Percentiles rank a stretch among this genome's conserved stretches.
Evolutionary conservation across 345 rosid genomes (phyloP).

Genomic region (Populus alba): DNA sequence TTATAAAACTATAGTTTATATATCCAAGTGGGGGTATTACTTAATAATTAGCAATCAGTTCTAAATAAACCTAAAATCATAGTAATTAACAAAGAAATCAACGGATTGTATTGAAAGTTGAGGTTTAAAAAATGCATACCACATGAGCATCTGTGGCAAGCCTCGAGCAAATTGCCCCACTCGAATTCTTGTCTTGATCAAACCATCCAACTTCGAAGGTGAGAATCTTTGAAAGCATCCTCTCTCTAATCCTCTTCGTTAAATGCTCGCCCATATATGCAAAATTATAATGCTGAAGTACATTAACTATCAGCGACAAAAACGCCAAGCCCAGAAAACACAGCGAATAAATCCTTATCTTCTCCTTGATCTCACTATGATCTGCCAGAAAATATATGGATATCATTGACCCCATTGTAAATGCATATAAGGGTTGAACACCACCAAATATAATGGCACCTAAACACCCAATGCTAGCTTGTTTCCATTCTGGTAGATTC

Average conservation of each 20-base stretch:
- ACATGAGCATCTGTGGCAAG: conserved; percentile 34
- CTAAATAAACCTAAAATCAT: no score
- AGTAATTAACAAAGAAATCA: no score
- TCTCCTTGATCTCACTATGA: conserved; percentile 25
- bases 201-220: conserved; percentile 45
- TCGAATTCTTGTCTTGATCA: conserved; percentile 36
- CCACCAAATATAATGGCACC: conserved; percentile 46
- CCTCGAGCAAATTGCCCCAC: conserved; percentile 38
- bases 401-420: conserved; percentile 30
- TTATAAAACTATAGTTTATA: no score
- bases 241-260: conserved; percentile 36
- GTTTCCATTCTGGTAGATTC: conserved; percentile 38
- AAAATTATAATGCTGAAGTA: conserved; percentile 37
- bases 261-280: conserved; percentile 34
- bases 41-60: no score
- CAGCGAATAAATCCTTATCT: conserved; percentile 31
- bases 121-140: conserved; percentile 16
- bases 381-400: conserved; percentile 25
- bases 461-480: conserved; percentile 24
- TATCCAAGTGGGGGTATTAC: no score
- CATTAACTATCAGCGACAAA: conserved; percentile 18
- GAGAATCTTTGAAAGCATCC: conserved; percentile 35
- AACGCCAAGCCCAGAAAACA: conserved; percentile 33
- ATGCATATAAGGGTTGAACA: conserved; percentile 39
- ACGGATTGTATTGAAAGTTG: neutral